These are phyloP conservation scores for Piromyces sp. DNA, from an alignment of 192 early-diverging fungal genomes.

Conservation along the genomic window DNA sequence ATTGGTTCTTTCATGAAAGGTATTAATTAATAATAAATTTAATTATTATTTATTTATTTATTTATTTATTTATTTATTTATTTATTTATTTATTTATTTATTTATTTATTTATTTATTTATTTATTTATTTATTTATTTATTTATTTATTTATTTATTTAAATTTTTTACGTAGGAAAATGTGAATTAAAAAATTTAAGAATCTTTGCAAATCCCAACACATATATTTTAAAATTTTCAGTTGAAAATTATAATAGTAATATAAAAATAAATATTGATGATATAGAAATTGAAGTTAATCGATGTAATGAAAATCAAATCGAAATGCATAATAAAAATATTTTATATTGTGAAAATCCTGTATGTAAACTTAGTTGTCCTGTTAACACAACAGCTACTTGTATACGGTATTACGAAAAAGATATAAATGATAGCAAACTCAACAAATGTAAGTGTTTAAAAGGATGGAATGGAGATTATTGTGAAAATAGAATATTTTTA, in stretches of 20 bases:
- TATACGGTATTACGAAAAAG: background rate
- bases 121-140: too few relatives aligned
- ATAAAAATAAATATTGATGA: background rate
- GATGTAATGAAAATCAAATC: background rate
- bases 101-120: too few relatives aligned
- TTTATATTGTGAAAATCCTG: background rate
- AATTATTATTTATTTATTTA: too few relatives aligned
- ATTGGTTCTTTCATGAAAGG: too few relatives aligned
- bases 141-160: too few relatives aligned
- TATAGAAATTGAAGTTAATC: background rate
- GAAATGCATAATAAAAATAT: background rate
- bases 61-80: too few relatives aligned
- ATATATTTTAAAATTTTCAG: background rate
- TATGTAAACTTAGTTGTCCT: background rate
- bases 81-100: too few relatives aligned
- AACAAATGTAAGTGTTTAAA: background rate
- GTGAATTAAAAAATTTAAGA: background rate
- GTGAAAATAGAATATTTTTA: background rate
- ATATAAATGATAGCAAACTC: background rate
- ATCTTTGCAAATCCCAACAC: background rate
- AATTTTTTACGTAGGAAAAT: background rate
- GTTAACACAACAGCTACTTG: background rate
- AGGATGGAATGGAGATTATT: background rate
- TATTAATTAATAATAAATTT: too few relatives aligned
- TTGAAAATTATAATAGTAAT: background rate